Evolutionary conservation across 208 protist genomes (phyloP).

Genomic region (Acanthamoeba rhysodes): DNA sequence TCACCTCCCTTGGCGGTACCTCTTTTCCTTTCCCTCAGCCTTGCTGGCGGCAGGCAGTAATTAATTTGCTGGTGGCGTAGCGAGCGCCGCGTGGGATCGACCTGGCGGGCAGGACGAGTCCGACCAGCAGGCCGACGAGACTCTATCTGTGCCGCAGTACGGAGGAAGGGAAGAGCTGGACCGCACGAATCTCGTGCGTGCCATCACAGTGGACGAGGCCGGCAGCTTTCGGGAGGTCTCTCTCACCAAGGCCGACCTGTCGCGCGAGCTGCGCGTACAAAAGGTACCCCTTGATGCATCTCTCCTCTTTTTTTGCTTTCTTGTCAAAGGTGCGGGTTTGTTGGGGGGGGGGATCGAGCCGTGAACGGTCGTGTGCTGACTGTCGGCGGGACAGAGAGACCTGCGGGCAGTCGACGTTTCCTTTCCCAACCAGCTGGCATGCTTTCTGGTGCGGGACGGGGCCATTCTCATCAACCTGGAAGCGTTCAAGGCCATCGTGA

Average conservation of each 20-base stretch:
- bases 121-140: background rate
- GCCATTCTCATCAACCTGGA: constrained; percentile 42
- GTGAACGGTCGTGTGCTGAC: background rate
- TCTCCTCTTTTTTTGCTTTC: background rate
- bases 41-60: too few species aligned
- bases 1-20: too few species aligned
- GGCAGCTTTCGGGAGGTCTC: background rate
- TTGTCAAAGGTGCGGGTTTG: too few species aligned
- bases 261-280: constrained; percentile 12
- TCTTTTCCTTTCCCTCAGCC: too few species aligned
- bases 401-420: constrained; percentile 55
- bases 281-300: background rate
- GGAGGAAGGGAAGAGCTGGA: constrained; percentile 15
- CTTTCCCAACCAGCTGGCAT: constrained; percentile 51
- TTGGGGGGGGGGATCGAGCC: too few species aligned
- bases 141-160: background rate
- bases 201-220: background rate
- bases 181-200: constrained; percentile 7
- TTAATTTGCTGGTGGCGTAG: background rate
- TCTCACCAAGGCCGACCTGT: constrained; percentile 27
- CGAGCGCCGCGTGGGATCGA: background rate
- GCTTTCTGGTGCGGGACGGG: constrained; percentile 42
- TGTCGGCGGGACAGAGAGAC: background rate
- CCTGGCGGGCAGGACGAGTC: background rate
- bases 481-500: constrained; percentile 17